phyloP scores from a whole-genome alignment of 164 flowering plant genomes.

The Berberis vulgaris region DNA sequence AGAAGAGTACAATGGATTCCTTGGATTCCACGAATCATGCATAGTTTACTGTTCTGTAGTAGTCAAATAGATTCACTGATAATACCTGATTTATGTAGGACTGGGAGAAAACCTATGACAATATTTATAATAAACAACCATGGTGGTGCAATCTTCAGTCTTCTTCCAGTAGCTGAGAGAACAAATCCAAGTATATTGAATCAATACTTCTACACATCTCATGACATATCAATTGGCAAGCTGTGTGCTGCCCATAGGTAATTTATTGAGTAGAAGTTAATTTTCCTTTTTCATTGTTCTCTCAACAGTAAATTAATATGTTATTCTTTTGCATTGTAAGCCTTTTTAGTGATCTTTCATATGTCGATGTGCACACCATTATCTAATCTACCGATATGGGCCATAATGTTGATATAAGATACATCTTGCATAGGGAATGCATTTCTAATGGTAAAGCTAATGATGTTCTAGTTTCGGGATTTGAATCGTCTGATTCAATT shows the following conservation, averaged over 20 bases:
- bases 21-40: no score
- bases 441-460: no score
- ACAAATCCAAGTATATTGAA: conserved; percentile 41
- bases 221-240: conserved; percentile 48
- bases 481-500: no score
- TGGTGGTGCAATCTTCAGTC: conserved; percentile 96
- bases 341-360: no score
- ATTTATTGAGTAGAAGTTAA: conserved; percentile 9
- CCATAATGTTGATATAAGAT: no score
- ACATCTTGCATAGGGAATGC: no score
- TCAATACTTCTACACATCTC: conserved; percentile 80
- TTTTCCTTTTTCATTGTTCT: background rate
- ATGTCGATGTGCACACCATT: no score
- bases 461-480: no score
- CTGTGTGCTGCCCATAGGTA: conserved; percentile 90
- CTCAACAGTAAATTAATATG: background rate
- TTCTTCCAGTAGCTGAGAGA: conserved; percentile 73
- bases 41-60: background rate
- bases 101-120: conserved; percentile 66
- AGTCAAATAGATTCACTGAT: conserved; percentile 1
- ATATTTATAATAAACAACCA: conserved; percentile 78
- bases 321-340: background rate
- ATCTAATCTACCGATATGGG: no score
- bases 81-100: conserved; percentile 28
- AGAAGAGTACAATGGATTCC: no score